These are phyloP conservation scores for Blastocystis hominis DNA, from an alignment of 352 stramenopile genomes.

Conservation along the genomic window DNA sequence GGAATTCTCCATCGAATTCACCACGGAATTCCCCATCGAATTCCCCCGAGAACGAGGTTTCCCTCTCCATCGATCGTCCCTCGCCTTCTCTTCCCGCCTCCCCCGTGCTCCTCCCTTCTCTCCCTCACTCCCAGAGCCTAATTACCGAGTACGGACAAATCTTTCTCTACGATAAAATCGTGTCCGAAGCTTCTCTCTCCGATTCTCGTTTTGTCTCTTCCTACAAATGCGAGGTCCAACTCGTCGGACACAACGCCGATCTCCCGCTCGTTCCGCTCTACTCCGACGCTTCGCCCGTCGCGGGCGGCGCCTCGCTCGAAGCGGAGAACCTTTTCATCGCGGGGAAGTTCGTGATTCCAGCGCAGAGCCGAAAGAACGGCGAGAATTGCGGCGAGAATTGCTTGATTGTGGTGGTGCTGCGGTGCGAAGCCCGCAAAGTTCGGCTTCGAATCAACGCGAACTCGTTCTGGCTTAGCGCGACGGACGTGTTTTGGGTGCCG, in stretches of 20 bases:
- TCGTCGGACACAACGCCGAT: constrained; percentile 1
- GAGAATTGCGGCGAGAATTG: constrained; percentile 48
- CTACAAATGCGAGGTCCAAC: constrained; percentile 7
- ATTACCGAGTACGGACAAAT: constrained; percentile 20
- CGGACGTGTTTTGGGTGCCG: constrained; percentile 30
- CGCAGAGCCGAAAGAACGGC: background rate
- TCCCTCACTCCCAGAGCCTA: background rate
- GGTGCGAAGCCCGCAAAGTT: background rate
- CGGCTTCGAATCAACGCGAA: background rate
- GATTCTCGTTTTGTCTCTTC: background rate
- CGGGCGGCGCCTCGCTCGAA: constrained; percentile 16
- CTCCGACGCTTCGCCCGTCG: background rate
- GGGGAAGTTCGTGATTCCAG: background rate
- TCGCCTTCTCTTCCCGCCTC: background rate
- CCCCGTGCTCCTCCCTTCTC: background rate
- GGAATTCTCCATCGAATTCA: background rate
- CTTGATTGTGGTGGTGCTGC: background rate
- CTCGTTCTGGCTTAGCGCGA: background rate
- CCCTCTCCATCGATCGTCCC: background rate
- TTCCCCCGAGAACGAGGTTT: background rate
- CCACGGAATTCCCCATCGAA: background rate
- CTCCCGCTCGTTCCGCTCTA: background rate
- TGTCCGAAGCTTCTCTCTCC: background rate
- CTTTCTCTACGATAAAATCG: constrained; percentile 4
- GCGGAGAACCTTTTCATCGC: constrained; percentile 42